Base-by-base conservation (phyloP, 2,329 filamentous ascomycete species). In the Aschersonia sp. region DNA sequence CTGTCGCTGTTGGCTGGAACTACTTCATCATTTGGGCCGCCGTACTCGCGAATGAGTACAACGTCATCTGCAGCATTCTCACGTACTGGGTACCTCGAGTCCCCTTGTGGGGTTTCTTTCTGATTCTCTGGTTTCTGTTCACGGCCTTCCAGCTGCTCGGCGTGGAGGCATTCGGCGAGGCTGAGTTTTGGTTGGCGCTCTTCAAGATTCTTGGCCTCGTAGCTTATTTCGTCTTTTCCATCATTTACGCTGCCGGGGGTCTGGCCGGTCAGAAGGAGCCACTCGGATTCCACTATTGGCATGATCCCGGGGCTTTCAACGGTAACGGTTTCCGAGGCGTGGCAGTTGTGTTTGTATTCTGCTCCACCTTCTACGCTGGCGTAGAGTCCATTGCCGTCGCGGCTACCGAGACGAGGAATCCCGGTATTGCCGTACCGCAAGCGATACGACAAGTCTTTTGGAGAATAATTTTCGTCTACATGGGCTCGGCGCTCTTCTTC, bases 131-230 rank as follows among this genome's bases (percentile, higher is more conserved):
- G 79, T 74, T 79, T n/a, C 64, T 78, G 0, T 84, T 88, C 52
- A 69, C 81, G 1, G 70, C 66, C 0, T 78, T 87, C 49, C 84
- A 87, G 56, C 70, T 87, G 35, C 67, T 87, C 1, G 83, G 83
- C 1, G 80, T 88, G 1, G 77, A 81, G 54, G 77, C 81, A 4
- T 89, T 87, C 58, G 84, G 84, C 11, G 84, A 89, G 58, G 78
- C 83, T 8, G 85, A 90, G 58, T 87, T 88, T 58, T 88, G 83
- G 82, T 74, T 88, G 48, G 81, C 83, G 1, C 71, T 83, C 12
- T 64, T 87, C 58, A 89, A 89, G 58, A 72, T 88, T 5, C 59
- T 80, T 4, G 81, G 82, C 1, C 66, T 88, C 1, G 66, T 83
- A 2, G 82, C 82, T 1, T 86, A 83, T 61, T 84, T 85, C 61